These are phyloP conservation scores for Aspergillus ostianus DNA, from an alignment of 495 filamentous ascomycete genomes.

Conservation along the genomic window DNA sequence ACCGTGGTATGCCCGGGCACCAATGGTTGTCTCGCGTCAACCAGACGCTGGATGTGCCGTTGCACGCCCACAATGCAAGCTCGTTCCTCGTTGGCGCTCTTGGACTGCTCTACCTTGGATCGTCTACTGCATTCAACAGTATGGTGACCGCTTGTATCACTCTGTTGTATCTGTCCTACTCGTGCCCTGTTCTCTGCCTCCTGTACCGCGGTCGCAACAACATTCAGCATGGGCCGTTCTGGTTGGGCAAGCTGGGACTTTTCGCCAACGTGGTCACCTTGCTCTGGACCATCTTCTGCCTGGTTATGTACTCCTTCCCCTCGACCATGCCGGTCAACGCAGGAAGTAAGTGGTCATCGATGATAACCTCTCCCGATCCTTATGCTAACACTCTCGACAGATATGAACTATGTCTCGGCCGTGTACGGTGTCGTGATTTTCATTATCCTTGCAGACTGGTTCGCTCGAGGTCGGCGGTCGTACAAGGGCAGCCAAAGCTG, in stretches of 20 bases:
- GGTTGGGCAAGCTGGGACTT: constrained; percentile 42
- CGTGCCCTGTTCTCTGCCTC: constrained; percentile 47
- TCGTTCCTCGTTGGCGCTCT: constrained; percentile 49
- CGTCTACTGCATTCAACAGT: constrained; percentile 52
- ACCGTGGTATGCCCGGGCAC: constrained; percentile 52
- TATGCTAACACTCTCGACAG: constrained; percentile 18
- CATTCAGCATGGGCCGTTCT: constrained; percentile 47
- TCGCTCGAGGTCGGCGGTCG: constrained; percentile 37
- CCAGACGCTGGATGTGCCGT: constrained; percentile 50
- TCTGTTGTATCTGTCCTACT: constrained; percentile 52
- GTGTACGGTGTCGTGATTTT: constrained; percentile 48
- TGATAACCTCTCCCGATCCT: too few species aligned
- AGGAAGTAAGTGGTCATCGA: constrained; percentile 34
- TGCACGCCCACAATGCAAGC: constrained; percentile 50
- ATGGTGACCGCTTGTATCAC: constrained; percentile 54
- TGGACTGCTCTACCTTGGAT: constrained; percentile 56
- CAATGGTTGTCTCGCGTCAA: constrained; percentile 49
- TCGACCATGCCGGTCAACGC: constrained; percentile 39
- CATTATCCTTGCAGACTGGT: constrained; percentile 47
- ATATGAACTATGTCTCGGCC: constrained; percentile 58
- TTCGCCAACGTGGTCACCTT: constrained; percentile 46
- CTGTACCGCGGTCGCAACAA: constrained; percentile 50
- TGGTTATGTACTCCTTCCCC: constrained; percentile 53
- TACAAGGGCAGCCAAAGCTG: constrained; percentile 32
- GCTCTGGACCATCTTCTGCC: constrained; percentile 50